phyloP scores from a whole-genome alignment of 2,329 filamentous ascomycete species.

The Colletotrichum viniferum region DNA sequence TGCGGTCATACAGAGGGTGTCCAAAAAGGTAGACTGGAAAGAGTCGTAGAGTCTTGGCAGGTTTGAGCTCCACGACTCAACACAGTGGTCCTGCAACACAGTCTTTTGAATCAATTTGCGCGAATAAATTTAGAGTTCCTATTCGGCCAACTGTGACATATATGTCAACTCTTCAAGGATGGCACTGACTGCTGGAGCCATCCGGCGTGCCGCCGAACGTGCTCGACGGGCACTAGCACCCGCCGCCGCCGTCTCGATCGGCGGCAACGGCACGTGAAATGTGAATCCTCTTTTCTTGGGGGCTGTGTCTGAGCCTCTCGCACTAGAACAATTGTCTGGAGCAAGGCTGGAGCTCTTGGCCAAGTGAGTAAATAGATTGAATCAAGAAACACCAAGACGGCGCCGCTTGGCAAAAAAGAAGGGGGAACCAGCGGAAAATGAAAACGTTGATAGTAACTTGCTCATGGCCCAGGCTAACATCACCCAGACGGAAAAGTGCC shows the following conservation, averaged over 20 bases:
- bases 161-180: background rate
- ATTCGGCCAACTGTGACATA: background rate
- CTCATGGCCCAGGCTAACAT: background rate
- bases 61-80: constrained; percentile 15
- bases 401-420: background rate
- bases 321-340: background rate
- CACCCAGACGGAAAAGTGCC: background rate
- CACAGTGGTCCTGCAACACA: background rate
- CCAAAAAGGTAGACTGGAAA: background rate
- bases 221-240: background rate
- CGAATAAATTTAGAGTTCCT: constrained; percentile 1
- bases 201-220: background rate
- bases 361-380: background rate
- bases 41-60: constrained; percentile 1
- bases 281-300: background rate
- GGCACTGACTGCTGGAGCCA: background rate
- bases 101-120: background rate
- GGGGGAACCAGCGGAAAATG: background rate
- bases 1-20: background rate
- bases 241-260: constrained; percentile 1
- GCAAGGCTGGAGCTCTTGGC: constrained; percentile 8
- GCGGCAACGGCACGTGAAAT: constrained; percentile 9
- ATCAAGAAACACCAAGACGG: background rate
- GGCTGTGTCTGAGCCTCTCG: background rate
- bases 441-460: background rate